Base-by-base conservation (phyloP, 768 basidiomycete genomes). In the Tulasnella sp. region DNA sequence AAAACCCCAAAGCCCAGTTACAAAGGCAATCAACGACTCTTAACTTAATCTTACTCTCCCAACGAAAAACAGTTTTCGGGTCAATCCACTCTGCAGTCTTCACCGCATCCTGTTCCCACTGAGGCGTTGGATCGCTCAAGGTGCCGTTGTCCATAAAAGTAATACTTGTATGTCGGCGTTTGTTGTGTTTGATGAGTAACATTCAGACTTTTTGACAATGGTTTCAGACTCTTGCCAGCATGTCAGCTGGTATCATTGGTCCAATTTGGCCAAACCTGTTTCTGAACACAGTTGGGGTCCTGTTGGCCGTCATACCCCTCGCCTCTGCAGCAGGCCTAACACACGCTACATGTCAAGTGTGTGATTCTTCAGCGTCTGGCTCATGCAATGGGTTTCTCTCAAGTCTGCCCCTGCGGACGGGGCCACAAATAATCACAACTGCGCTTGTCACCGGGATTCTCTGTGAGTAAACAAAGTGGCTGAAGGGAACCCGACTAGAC, bases 281-380 rank as follows among this genome's bases (percentile, higher is more conserved):
- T 29, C 12, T 25, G 11, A 64, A 2, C 58, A 25, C 31, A 31
- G n/a, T 64, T 8, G 58, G 25, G 12, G 58, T 64, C 58, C 12
- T 64, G 58, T 64, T 25, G 14, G 29, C 29, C n/a, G 58, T 31
- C 38, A 45, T 49, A 7, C 31, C 71, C 8, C 22, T 49, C 17
- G 40, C 45, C 34, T 29, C 54, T 5, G 34, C 75, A 22, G 67
- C 75, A 17, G 52, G 39, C 15, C 31, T 76, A 8, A 68, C 67
- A 45, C 37, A 76, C n/a, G 75, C 75, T 19, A 76, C 75, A 67
- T 76, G 75, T 36, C 31, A 38, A 67, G 67, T 76, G 9, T 76
- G 75, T 40, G 38, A 72, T 72, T 40, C 71, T 42, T 36, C 52
- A 1, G 34, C 2, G 14, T 38, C 38, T 22, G 67, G 36, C 3